Conservation (phyloP, 1,284 basidiomycete genomes). For the Ustilago lituana region DNA sequence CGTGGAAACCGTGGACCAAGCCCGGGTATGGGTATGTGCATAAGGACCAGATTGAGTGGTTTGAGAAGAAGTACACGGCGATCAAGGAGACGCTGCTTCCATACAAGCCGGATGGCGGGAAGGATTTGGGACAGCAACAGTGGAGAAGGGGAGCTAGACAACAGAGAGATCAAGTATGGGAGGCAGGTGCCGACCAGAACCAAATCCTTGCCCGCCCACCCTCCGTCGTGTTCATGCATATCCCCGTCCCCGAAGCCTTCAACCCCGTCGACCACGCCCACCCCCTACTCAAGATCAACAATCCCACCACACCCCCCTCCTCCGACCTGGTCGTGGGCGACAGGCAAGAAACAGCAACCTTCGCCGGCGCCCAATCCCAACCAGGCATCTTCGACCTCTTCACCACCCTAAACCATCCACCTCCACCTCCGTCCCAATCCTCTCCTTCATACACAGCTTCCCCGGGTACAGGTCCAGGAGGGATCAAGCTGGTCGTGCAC, state of each 20-base stretch:
- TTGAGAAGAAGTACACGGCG: slow-evolving; percentile 23
- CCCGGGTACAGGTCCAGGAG: slow-evolving; percentile 3
- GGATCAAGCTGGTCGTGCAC: slow-evolving; percentile 47
- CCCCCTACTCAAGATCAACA: neutral
- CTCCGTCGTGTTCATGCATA: slow-evolving; percentile 63
- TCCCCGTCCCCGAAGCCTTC: slow-evolving; percentile 64
- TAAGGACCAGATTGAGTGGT: slow-evolving; percentile 61
- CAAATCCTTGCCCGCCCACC: slow-evolving; percentile 43
- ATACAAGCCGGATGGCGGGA: slow-evolving; percentile 47
- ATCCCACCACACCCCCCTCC: slow-evolving; percentile 1
- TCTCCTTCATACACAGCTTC: neutral
- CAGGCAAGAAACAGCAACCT: slow-evolving; percentile 40
- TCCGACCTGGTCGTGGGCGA: slow-evolving; percentile 32
- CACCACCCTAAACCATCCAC: slow-evolving; percentile 8
- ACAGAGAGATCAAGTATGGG: slow-evolving; percentile 22
- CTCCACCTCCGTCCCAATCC: neutral
- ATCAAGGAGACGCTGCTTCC: slow-evolving; percentile 36
- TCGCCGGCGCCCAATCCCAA: slow-evolving; percentile 49
- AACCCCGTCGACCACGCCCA: slow-evolving; percentile 22
- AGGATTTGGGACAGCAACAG: slow-evolving; percentile 30
- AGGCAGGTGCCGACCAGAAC: slow-evolving; percentile 26
- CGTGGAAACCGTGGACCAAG: slow-evolving; percentile 46
- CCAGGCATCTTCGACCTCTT: slow-evolving; percentile 60
- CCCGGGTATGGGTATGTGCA: slow-evolving; percentile 57
- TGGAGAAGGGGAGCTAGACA: slow-evolving; percentile 3